phyloP scores from a whole-genome alignment of 352 stramenopile species.

The Phytophthora pluvialis region DNA sequence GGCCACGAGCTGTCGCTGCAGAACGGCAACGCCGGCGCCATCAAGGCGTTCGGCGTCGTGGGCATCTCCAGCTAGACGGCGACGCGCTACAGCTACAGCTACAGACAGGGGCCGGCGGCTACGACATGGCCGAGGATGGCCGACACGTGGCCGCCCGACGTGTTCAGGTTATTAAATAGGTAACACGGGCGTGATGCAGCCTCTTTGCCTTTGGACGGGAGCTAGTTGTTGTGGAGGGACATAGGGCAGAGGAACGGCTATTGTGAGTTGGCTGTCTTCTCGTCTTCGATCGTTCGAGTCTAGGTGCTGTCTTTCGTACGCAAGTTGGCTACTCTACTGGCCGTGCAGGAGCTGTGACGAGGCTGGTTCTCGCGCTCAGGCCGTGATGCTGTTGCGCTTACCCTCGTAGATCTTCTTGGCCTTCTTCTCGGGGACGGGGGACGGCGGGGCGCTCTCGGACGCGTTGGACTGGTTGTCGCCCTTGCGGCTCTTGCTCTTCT shows the following conservation, averaged over 20 bases:
- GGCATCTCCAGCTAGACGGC: conserved; percentile 85
- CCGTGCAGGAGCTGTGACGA: not conserved
- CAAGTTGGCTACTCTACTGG: not conserved
- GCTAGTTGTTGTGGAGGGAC: not conserved
- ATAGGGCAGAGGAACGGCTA: not conserved
- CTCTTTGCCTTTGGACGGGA: conserved; percentile 9
- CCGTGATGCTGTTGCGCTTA: conserved; percentile 26
- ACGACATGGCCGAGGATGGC: not conserved
- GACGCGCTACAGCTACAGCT: not conserved
- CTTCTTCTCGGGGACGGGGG: conserved; percentile 22
- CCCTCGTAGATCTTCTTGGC: conserved; percentile 27
- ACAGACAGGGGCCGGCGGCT: not conserved
- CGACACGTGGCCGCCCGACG: not conserved
- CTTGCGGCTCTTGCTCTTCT: conserved; percentile 37
- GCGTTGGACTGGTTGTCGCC: conserved; percentile 38
- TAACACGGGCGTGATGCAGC: conserved; percentile 28
- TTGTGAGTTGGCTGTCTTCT: conserved; percentile 3
- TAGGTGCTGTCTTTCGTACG: conserved; percentile 16
- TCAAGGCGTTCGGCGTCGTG: conserved; percentile 92
- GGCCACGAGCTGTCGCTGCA: conserved; percentile 96
- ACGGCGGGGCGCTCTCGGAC: conserved; percentile 34
- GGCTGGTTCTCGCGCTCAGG: conserved; percentile 3
- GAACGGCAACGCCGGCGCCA: conserved; percentile 95
- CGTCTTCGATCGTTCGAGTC: conserved; percentile 5
- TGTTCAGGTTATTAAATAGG: conserved; percentile 35